Evolutionary conservation across 352 stramenopile genomes (phyloP).

Genomic region (Phytophthora melonis): DNA sequence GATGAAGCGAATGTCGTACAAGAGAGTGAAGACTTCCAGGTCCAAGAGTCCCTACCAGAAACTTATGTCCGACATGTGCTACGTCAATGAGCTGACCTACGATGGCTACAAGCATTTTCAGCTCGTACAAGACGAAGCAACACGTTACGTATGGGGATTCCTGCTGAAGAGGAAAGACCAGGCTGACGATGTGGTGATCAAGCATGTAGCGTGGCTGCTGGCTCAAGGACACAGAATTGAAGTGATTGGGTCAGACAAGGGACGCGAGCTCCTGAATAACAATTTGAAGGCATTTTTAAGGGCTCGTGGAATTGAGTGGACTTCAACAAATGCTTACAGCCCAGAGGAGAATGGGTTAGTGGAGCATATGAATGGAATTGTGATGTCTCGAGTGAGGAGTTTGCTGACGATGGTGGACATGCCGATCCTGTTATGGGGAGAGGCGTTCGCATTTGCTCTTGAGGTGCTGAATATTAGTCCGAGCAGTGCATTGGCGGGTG

Average conservation of each 20-base stretch:
- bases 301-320: neutral
- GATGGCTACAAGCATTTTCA: slow-evolving; percentile 8
- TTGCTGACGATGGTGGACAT: neutral
- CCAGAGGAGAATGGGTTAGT: neutral
- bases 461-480: neutral
- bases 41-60: neutral
- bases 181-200: neutral
- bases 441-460: neutral
- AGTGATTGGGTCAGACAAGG: neutral
- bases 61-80: slow-evolving; percentile 1
- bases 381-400: neutral
- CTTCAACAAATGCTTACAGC: neutral
- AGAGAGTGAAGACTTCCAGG: neutral
- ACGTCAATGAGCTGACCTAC: slow-evolving; percentile 1
- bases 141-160: neutral
- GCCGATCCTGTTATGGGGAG: neutral
- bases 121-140: neutral
- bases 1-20: slow-evolving; percentile 8
- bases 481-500: neutral
- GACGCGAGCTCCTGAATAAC: neutral
- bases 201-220: neutral
- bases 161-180: neutral
- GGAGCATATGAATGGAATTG: neutral
- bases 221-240: neutral
- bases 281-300: neutral